Evolutionary conservation across 1,284 basidiomycete species (phyloP).

Genomic region (Spongiforma sp.): DNA sequence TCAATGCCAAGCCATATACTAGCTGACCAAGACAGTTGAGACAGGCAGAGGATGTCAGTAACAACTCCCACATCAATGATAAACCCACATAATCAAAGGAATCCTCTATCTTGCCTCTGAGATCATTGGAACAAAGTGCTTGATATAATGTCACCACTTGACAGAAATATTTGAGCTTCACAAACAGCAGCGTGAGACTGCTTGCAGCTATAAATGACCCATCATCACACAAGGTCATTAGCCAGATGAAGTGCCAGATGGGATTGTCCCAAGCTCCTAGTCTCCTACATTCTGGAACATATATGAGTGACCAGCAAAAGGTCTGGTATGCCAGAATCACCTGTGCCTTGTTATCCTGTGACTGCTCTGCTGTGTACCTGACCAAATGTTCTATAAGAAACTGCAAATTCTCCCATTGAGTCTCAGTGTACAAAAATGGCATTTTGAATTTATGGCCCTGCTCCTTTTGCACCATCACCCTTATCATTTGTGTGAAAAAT

Average conservation of each 20-base stretch:
- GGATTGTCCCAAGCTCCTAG: conserved; percentile 8
- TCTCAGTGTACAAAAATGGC: background rate
- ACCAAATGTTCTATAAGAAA: background rate
- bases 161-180: conserved; percentile 20
- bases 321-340: conserved; percentile 7
- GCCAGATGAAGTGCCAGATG: conserved; percentile 10
- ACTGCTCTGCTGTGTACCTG: conserved; percentile 1
- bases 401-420: background rate
- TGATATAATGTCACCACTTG: background rate
- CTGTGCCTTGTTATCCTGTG: background rate
- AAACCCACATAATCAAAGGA: conserved; percentile 1
- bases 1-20: background rate
- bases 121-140: background rate
- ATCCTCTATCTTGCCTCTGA: background rate
- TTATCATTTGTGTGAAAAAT: conserved; percentile 9
- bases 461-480: conserved; percentile 11
- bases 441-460: conserved; percentile 6
- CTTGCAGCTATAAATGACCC: conserved; percentile 9
- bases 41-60: background rate
- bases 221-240: conserved; percentile 9
- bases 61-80: background rate
- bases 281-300: background rate
- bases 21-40: background rate
- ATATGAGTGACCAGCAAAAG: conserved; percentile 13
- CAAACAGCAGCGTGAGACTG: conserved; percentile 3